Percentiles rank a stretch among this genome's conserved stretches.
These are phyloP conservation scores for Cordyceps tenuipes DNA, from an alignment of 2,329 filamentous ascomycete genomes.

Conservation along the genomic window DNA sequence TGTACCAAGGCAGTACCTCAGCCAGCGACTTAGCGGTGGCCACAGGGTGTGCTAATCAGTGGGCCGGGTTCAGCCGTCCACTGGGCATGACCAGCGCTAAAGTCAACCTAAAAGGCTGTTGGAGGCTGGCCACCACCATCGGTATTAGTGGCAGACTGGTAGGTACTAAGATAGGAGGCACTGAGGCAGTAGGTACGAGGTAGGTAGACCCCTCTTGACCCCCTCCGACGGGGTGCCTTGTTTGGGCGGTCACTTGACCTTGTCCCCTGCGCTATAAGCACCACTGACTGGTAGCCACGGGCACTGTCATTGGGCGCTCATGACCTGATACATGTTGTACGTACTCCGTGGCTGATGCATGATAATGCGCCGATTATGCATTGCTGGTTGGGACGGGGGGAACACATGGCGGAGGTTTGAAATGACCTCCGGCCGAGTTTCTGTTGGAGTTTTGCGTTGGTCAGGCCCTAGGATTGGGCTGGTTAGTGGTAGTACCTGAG, in stretches of 20 bases:
- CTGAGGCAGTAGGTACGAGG: too few species aligned
- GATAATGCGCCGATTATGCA: background rate
- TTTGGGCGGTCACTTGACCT: background rate
- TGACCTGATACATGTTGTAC: background rate
- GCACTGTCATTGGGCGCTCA: background rate
- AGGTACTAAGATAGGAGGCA: too few species aligned
- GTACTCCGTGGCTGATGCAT: background rate
- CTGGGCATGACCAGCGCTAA: background rate
- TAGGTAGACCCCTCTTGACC: background rate
- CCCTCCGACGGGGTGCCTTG: background rate
- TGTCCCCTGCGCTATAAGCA: background rate
- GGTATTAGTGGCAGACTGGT: too few species aligned
- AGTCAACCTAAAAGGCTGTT: background rate
- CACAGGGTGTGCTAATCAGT: background rate
- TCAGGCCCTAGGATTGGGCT: background rate
- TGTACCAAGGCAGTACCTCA: too few species aligned
- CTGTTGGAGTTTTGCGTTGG: background rate
- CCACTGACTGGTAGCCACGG: background rate
- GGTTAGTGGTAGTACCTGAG: too few species aligned
- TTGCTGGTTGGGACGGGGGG: background rate
- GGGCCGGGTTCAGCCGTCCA: background rate
- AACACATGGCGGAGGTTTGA: too few species aligned
- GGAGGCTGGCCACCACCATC: background rate
- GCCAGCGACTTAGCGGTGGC: background rate
- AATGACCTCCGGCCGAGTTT: too few species aligned